Conservation (phyloP, 2,329 filamentous ascomycete genomes). For the Cladosporium sp. region DNA sequence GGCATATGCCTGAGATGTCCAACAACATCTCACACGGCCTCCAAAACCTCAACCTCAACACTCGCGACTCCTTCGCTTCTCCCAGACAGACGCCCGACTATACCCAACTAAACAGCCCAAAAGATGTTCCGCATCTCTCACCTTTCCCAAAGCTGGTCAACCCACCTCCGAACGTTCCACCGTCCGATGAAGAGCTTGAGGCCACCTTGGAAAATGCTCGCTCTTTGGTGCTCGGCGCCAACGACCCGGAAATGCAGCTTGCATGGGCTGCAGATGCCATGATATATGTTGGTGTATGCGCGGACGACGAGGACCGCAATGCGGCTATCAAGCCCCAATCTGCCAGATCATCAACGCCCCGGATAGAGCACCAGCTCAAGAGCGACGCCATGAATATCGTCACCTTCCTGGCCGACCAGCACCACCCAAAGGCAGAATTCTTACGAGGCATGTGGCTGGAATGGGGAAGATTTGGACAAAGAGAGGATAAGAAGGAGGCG, state of each 20-base stretch:
- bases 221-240: constrained; percentile 79
- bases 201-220: constrained; percentile 81
- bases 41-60: constrained; percentile 68
- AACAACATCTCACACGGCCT: constrained; percentile 95
- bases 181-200: constrained; percentile 91
- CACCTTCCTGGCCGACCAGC: constrained; percentile 80
- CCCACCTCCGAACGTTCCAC: constrained; percentile 80
- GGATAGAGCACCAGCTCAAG: constrained; percentile 81
- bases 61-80: constrained; percentile 16
- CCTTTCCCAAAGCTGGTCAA: constrained; percentile 81
- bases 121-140: constrained; percentile 72
- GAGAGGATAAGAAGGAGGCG: constrained; percentile 90
- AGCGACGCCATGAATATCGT: constrained; percentile 90
- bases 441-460: constrained; percentile 96
- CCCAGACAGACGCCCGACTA: constrained; percentile 30
- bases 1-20: constrained; percentile 65
- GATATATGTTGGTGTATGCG: constrained; percentile 77
- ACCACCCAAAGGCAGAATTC: constrained; percentile 90
- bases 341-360: constrained; percentile 70
- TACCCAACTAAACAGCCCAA: constrained; percentile 25
- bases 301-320: constrained; percentile 69
- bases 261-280: constrained; percentile 94
- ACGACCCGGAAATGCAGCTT: constrained; percentile 93
- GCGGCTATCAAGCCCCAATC: constrained; percentile 38
- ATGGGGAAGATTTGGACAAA: constrained; percentile 90